phyloP scores from a whole-genome alignment of 2,329 filamentous ascomycete species.

The Fusarium beomiforme region DNA sequence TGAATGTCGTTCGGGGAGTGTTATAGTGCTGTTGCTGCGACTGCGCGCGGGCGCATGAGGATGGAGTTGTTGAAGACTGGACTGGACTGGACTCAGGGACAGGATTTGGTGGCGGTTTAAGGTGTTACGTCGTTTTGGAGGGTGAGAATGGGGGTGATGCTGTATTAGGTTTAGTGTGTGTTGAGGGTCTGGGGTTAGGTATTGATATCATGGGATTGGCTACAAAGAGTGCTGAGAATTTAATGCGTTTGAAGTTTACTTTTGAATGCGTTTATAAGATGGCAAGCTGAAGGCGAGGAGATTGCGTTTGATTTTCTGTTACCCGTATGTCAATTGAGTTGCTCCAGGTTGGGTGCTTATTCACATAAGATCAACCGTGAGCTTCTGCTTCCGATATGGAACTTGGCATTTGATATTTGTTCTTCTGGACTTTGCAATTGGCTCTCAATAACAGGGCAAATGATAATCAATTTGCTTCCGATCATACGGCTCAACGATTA shows the following conservation, averaged over 20 bases:
- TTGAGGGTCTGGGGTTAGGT: slow-evolving; percentile 25
- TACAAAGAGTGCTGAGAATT: not conserved
- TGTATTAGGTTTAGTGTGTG: slow-evolving; percentile 22
- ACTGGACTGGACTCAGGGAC: not conserved
- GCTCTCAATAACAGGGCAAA: not conserved
- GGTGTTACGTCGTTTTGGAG: slow-evolving; percentile 29
- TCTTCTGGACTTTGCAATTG: not conserved
- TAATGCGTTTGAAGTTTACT: not conserved
- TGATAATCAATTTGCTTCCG: too few species aligned
- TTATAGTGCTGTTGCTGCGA: slow-evolving; percentile 1
- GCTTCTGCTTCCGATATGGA: too few species aligned
- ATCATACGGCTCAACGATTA: too few species aligned
- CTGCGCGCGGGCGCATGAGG: slow-evolving; percentile 27
- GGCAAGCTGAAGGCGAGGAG: not conserved
- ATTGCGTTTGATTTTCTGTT: not conserved
- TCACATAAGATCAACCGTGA: not conserved
- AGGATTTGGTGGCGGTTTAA: slow-evolving; percentile 16
- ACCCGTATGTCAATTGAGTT: not conserved
- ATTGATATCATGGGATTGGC: slow-evolving; percentile 1
- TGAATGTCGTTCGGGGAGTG: too few species aligned
- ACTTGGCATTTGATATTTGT: not conserved
- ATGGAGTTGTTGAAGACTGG: not conserved
- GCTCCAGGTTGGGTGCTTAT: not conserved
- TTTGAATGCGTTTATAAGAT: not conserved
- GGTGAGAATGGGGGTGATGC: slow-evolving; percentile 5